Conservation (phyloP, 108 stramenopile species). For the Conticribra guillardii region DNA sequence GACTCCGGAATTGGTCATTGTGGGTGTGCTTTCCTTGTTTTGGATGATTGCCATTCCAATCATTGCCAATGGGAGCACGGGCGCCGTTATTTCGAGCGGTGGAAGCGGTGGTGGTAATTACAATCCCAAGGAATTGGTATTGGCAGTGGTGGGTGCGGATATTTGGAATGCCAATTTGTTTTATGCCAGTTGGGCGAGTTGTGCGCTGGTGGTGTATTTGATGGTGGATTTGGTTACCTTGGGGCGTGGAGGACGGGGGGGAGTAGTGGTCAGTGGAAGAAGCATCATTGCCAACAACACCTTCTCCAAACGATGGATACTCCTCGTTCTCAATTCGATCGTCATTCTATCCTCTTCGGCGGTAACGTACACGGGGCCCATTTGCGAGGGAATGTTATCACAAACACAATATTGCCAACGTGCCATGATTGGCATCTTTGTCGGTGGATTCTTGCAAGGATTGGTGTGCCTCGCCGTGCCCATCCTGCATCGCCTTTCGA, state of each 20-base stretch:
- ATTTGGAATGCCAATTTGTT: conserved; percentile 53
- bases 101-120: background rate
- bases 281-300: conserved; percentile 5
- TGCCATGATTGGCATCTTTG: conserved; percentile 22
- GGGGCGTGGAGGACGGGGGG: conserved; percentile 17
- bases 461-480: conserved; percentile 13
- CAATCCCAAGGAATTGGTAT: background rate
- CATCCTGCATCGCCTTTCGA: conserved; percentile 16
- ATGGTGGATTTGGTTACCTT: conserved; percentile 25
- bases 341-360: conserved; percentile 23
- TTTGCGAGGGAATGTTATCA: conserved; percentile 26
- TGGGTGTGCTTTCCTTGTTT: conserved; percentile 13
- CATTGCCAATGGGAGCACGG: conserved; percentile 18
- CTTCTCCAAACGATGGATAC: conserved; percentile 35
- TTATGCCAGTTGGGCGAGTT: conserved; percentile 33
- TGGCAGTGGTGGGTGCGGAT: conserved; percentile 24
- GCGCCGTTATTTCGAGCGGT: too few species aligned
- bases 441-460: conserved; percentile 35
- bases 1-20: conserved; percentile 16
- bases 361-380: conserved; percentile 16
- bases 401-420: conserved; percentile 23
- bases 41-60: conserved; percentile 32
- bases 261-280: background rate
- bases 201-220: conserved; percentile 20
- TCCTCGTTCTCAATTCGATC: conserved; percentile 10